These are phyloP conservation scores for Earliella scabrosa DNA, from an alignment of 1,284 basidiomycete genomes.

Conservation along the genomic window DNA sequence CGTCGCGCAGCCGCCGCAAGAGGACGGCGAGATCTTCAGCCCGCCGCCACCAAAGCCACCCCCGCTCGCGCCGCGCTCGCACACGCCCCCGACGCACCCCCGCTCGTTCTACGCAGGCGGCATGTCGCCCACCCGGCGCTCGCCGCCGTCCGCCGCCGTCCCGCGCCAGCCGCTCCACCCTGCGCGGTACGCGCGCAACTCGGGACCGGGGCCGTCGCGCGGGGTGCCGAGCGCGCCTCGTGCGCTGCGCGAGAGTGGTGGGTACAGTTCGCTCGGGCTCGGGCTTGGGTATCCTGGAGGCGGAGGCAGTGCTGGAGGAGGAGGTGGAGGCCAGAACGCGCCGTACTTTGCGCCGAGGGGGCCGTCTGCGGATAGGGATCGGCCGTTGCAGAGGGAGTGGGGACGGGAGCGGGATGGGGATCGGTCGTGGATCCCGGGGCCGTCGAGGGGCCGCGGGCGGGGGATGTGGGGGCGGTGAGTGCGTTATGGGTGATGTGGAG, in stretches of 20 bases:
- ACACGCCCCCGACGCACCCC: slow-evolving; percentile 51
- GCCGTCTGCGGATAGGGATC: slow-evolving; percentile 49
- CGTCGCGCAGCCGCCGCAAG: slow-evolving; percentile 40
- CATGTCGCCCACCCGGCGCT: slow-evolving; percentile 23
- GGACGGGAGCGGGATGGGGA: slow-evolving; percentile 23
- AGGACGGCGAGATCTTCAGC: slow-evolving; percentile 59
- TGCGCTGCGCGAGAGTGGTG: slow-evolving; percentile 45
- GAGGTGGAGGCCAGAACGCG: slow-evolving; percentile 23
- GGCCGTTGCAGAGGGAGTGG: slow-evolving; percentile 22
- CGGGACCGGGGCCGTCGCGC: slow-evolving; percentile 33
- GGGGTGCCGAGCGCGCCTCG: slow-evolving; percentile 57
- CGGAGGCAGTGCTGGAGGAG: not conserved
- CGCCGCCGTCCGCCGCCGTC: slow-evolving; percentile 25
- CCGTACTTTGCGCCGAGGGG: slow-evolving; percentile 38
- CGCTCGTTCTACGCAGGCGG: slow-evolving; percentile 40
- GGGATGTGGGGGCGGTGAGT: slow-evolving; percentile 18
- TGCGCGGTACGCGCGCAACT: slow-evolving; percentile 11
- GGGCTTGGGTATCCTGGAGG: slow-evolving; percentile 8
- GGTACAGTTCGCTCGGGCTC: slow-evolving; percentile 22
- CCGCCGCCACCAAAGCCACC: slow-evolving; percentile 37
- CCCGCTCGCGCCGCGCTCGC: slow-evolving; percentile 39
- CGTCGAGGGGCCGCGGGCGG: slow-evolving; percentile 20
- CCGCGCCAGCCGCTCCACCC: slow-evolving; percentile 22
- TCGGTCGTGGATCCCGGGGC: slow-evolving; percentile 20
- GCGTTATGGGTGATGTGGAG: not conserved